These are phyloP conservation scores for Pochonia chlamydosporia DNA, from an alignment of 2,329 filamentous ascomycete genomes.

Conservation along the genomic window DNA sequence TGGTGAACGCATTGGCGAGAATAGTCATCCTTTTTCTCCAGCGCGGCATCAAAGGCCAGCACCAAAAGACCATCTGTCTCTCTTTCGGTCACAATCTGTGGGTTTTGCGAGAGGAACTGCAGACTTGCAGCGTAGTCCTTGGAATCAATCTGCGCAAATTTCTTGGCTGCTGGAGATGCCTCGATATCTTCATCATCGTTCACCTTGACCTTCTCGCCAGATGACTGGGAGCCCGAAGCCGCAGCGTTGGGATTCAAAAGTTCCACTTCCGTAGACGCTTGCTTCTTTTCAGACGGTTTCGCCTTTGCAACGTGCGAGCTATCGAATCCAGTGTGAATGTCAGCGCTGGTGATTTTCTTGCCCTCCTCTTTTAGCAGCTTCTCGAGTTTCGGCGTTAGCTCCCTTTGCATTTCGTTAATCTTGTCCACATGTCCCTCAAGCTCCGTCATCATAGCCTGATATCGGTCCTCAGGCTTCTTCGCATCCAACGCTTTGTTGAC, in stretches of 20 bases:
- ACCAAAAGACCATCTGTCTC: conserved; percentile 89
- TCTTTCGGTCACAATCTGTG: conserved; percentile 70
- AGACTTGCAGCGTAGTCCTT: conserved; percentile 69
- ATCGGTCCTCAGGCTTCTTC: conserved; percentile 62
- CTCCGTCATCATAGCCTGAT: conserved; percentile 71
- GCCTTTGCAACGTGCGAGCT: conserved; percentile 73
- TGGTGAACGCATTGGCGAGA: conserved; percentile 89
- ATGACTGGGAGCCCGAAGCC: conserved; percentile 6
- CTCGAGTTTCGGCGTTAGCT: conserved; percentile 67
- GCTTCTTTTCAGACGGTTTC: conserved; percentile 38
- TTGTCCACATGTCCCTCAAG: conserved; percentile 72
- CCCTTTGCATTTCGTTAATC: conserved; percentile 69
- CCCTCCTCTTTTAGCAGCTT: conserved; percentile 80
- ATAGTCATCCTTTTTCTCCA: conserved; percentile 69
- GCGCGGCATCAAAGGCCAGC: conserved; percentile 83
- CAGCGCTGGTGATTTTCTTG: conserved; percentile 90
- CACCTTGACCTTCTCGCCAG: conserved; percentile 25
- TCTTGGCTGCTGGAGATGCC: conserved; percentile 69
- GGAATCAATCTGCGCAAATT: conserved; percentile 73
- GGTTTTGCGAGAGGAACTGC: conserved; percentile 73
- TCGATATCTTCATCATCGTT: conserved; percentile 70
- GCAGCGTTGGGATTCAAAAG: conserved; percentile 64
- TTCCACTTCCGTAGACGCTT: conserved; percentile 53
- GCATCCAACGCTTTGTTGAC: conserved; percentile 82
- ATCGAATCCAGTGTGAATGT: conserved; percentile 83